Conservation (phyloP, 495 filamentous ascomycete genomes). For the Lasiosphaeriaceae sp. region DNA sequence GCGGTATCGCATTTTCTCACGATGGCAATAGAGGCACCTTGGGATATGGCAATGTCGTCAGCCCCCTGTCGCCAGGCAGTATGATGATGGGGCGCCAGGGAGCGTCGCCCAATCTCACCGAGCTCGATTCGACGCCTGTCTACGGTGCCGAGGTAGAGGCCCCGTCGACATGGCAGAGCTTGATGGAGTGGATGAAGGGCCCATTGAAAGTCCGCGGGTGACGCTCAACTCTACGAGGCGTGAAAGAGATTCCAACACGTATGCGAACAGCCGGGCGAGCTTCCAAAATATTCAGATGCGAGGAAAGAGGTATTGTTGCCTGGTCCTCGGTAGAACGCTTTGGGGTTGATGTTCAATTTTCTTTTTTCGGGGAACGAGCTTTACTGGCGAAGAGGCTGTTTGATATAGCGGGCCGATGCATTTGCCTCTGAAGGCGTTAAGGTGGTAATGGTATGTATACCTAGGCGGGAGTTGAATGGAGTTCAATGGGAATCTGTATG, state of each 20-base stretch:
- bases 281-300: constrained; percentile 14
- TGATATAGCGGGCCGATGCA: too few relatives aligned
- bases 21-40: constrained; percentile 1
- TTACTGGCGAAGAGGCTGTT: too few relatives aligned
- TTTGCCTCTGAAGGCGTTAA: too few relatives aligned
- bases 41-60: neutral
- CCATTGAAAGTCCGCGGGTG: constrained; percentile 8
- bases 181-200: neutral
- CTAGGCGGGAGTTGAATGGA: too few relatives aligned
- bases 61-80: neutral
- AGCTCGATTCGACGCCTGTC: constrained; percentile 17
- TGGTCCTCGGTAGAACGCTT: neutral
- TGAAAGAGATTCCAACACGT: constrained; percentile 12
- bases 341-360: neutral
- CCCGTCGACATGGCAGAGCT: too few relatives aligned
- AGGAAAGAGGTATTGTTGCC: neutral
- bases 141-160: too few relatives aligned
- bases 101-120: constrained; percentile 1
- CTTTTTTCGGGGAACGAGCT: too few relatives aligned
- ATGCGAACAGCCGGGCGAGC: constrained; percentile 25
- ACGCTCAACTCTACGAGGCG: constrained; percentile 16
- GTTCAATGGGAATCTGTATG: too few relatives aligned
- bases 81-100: neutral
- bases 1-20: constrained; percentile 4
- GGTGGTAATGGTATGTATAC: too few relatives aligned